phyloP scores from a whole-genome alignment of 495 filamentous ascomycete species.

The Paragyromitra xinjiangensis region DNA sequence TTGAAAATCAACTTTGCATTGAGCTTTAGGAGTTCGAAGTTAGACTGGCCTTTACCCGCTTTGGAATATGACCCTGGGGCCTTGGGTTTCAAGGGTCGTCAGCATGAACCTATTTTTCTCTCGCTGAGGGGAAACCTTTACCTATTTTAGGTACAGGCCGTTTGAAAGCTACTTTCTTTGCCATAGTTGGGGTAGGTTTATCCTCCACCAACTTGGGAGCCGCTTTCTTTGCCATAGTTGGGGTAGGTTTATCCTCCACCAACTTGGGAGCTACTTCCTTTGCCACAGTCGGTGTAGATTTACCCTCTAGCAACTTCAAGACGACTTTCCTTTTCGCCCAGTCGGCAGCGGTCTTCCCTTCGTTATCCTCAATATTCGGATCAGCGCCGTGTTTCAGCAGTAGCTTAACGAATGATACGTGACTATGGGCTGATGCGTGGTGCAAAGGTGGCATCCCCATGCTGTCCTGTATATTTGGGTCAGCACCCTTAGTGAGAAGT shows the following conservation, averaged over 20 bases:
- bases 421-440: slow-evolving; percentile 5
- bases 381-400: slow-evolving; percentile 22
- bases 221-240: neutral
- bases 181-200: neutral
- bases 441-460: slow-evolving; percentile 77
- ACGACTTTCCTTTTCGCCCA: slow-evolving; percentile 1
- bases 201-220: neutral
- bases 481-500: slow-evolving; percentile 18
- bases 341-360: neutral
- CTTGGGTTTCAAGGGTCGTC: neutral
- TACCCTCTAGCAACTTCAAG: neutral
- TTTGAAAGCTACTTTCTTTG: neutral
- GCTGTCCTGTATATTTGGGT: slow-evolving; percentile 61
- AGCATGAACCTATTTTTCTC: neutral
- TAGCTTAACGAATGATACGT: neutral
- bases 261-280: neutral
- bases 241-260: neutral
- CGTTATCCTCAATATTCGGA: neutral
- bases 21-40: neutral
- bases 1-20: neutral
- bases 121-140: neutral
- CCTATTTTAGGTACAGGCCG: neutral
- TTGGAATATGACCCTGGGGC: neutral
- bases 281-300: neutral
- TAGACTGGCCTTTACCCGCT: neutral